phyloP scores from a whole-genome alignment of 768 basidiomycete species.

The Leccinellum luteum region DNA sequence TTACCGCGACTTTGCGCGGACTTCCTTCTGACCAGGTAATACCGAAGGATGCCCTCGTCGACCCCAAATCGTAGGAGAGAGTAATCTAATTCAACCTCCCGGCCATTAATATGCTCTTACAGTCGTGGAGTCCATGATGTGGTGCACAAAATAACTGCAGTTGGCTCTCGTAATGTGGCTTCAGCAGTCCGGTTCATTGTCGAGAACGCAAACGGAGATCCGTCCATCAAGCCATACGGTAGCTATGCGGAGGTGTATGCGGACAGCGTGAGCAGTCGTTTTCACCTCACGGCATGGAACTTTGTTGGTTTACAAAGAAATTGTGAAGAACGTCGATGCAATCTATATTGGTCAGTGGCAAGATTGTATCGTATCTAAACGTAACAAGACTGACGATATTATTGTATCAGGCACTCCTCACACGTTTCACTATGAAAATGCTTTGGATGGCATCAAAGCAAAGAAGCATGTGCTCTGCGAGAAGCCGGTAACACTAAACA shows the following conservation, averaged over 20 bases:
- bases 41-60: slow-evolving; percentile 66
- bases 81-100: neutral
- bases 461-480: slow-evolving; percentile 88
- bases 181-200: slow-evolving; percentile 73
- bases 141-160: slow-evolving; percentile 64
- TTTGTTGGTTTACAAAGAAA: neutral
- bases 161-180: slow-evolving; percentile 70
- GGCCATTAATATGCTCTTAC: neutral
- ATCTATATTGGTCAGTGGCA: slow-evolving; percentile 63
- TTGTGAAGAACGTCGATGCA: slow-evolving; percentile 62
- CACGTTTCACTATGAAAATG: slow-evolving; percentile 76
- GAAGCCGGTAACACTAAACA: slow-evolving; percentile 82
- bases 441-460: slow-evolving; percentile 70
- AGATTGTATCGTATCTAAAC: neutral
- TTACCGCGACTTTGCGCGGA: neutral
- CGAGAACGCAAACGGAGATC: slow-evolving; percentile 46
- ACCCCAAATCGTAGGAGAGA: slow-evolving; percentile 65
- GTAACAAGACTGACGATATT: neutral
- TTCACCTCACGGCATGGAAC: neutral
- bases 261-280: slow-evolving; percentile 50
- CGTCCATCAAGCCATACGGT: slow-evolving; percentile 64
- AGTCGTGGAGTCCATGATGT: slow-evolving; percentile 70
- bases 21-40: neutral
- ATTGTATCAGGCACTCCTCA: slow-evolving; percentile 72
- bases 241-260: slow-evolving; percentile 72